These are phyloP conservation scores for Backusella morwellensis DNA, from an alignment of 192 early-diverging fungal species.

Conservation along the genomic window DNA sequence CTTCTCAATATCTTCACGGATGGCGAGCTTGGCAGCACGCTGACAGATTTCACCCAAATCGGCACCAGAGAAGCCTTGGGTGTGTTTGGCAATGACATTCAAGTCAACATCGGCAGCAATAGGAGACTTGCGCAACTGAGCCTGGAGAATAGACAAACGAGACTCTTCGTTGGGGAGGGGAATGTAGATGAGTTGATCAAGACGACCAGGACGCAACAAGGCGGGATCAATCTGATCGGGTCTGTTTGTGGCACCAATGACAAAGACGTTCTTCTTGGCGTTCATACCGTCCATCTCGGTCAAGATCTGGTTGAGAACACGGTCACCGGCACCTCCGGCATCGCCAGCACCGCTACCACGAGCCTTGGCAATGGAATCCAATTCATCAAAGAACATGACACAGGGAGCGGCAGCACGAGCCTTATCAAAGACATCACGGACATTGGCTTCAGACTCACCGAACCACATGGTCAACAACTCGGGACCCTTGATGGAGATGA, in stretches of 20 bases:
- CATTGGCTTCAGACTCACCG: constrained; percentile 99
- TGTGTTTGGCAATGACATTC: constrained; percentile 79
- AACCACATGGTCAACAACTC: constrained; percentile 99
- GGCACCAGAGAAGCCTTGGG: constrained; percentile 95
- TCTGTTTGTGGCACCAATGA: constrained; percentile 99
- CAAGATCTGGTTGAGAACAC: constrained; percentile 98
- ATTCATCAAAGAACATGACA: constrained; percentile 99
- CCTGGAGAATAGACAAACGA: constrained; percentile 78
- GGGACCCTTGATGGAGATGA: constrained; percentile 96
- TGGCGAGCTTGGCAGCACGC: constrained; percentile 96
- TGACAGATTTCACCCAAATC: constrained; percentile 99
- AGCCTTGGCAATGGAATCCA: constrained; percentile 97
- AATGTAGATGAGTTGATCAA: constrained; percentile 99
- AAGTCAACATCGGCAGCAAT: constrained; percentile 79
- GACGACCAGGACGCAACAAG: constrained; percentile 94
- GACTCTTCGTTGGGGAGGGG: constrained; percentile 73
- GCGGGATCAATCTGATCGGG: constrained; percentile 99
- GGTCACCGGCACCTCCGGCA: constrained; percentile 92
- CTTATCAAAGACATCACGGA: constrained; percentile 99
- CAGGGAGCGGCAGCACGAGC: constrained; percentile 97
- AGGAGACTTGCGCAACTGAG: constrained; percentile 94
- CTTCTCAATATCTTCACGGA: constrained; percentile 92
- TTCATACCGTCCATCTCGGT: constrained; percentile 99
- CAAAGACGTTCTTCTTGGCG: constrained; percentile 98
- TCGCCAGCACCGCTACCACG: constrained; percentile 77